These are phyloP conservation scores for Neonectria coccinea DNA, from an alignment of 2,329 filamentous ascomycete genomes.

Conservation along the genomic window DNA sequence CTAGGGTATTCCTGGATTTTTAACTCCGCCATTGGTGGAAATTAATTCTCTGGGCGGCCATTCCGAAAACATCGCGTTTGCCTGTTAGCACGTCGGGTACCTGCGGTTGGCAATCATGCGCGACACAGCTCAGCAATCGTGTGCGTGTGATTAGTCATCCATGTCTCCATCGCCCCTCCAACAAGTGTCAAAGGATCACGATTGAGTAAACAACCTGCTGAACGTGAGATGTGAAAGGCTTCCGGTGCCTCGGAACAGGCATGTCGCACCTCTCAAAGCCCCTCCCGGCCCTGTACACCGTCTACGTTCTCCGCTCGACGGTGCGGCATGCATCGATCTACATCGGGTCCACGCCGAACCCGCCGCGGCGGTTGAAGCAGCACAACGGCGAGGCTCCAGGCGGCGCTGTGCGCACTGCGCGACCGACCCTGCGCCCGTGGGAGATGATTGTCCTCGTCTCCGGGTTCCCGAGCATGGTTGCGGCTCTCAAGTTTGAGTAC, in stretches of 20 bases:
- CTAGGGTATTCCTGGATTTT: neutral
- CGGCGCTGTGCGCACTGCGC: constrained; percentile 82
- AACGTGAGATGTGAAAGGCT: constrained; percentile 3
- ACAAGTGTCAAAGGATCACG: constrained; percentile 13
- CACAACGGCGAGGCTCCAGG: constrained; percentile 90
- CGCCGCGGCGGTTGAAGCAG: constrained; percentile 84
- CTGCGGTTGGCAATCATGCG: neutral
- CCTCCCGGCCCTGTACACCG: constrained; percentile 91
- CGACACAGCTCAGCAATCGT: neutral
- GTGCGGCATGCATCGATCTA: constrained; percentile 79
- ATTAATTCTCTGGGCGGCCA: no score
- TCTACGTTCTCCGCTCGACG: constrained; percentile 90
- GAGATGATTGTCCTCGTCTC: constrained; percentile 89
- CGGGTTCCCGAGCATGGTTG: constrained; percentile 88
- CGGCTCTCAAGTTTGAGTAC: constrained; percentile 94
- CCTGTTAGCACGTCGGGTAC: no score
- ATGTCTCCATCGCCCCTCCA: constrained; percentile 3
- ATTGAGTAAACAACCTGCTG: constrained; percentile 32
- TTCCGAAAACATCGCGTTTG: no score
- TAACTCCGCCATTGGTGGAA: no score
- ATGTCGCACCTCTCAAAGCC: constrained; percentile 62
- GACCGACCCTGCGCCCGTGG: constrained; percentile 80
- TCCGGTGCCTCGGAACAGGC: constrained; percentile 27
- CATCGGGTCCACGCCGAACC: constrained; percentile 92
- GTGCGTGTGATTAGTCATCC: constrained; percentile 23